phyloP scores from a whole-genome alignment of 257 asterid species.

The Forsythia viridissima region DNA sequence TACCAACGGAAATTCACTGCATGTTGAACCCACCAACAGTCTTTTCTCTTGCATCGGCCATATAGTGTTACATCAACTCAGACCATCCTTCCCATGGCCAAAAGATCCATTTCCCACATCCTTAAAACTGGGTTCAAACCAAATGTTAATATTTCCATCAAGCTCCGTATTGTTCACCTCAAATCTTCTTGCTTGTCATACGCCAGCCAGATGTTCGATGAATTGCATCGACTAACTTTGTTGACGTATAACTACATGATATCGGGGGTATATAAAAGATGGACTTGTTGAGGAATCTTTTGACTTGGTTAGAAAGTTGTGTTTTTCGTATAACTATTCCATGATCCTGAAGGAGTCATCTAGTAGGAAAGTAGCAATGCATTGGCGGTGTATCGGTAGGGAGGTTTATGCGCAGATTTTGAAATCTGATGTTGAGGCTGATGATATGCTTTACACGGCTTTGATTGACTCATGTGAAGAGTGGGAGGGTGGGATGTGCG shows the following conservation, averaged over 20 bases:
- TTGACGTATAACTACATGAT: slow-evolving; percentile 42
- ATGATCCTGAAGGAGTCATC: slow-evolving; percentile 45
- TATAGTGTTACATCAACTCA: slow-evolving; percentile 40
- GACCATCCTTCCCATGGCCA: slow-evolving; percentile 42
- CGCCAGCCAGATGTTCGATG: slow-evolving; percentile 38
- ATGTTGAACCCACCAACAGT: not conserved
- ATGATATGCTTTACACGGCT: slow-evolving; percentile 44
- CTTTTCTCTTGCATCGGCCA: slow-evolving; percentile 25
- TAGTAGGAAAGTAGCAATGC: not conserved
- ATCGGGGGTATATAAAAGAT: slow-evolving; percentile 42
- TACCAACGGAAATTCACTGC: too few relatives aligned
- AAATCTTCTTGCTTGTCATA: slow-evolving; percentile 34
- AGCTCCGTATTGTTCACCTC: slow-evolving; percentile 31
- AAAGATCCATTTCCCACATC: slow-evolving; percentile 41
- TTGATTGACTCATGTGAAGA: slow-evolving; percentile 41
- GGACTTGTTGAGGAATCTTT: slow-evolving; percentile 29
- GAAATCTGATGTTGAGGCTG: slow-evolving; percentile 32
- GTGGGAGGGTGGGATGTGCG: not conserved
- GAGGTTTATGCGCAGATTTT: slow-evolving; percentile 41
- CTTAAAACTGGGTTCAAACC: slow-evolving; percentile 41
- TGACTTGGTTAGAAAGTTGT: slow-evolving; percentile 34
- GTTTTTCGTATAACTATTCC: slow-evolving; percentile 30
- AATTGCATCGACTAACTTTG: slow-evolving; percentile 40
- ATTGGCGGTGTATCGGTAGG: slow-evolving; percentile 7
- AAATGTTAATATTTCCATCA: slow-evolving; percentile 38